Percentiles rank a stretch among this genome's conserved stretches.
Conservation (phyloP, 2,329 filamentous ascomycete genomes). For the Talaromyces rugulosus region DNA sequence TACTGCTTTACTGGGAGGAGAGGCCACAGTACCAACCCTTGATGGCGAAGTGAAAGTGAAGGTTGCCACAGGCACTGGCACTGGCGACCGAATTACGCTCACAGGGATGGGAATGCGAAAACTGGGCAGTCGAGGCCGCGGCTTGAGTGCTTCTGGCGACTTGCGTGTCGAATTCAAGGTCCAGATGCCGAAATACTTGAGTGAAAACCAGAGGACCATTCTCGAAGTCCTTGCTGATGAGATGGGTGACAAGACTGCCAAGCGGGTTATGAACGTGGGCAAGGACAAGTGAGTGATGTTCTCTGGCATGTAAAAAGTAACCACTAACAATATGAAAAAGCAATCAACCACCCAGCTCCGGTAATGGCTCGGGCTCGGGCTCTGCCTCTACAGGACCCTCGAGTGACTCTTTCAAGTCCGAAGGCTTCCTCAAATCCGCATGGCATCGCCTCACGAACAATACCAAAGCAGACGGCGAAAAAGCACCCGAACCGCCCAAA, state of each 20-base stretch:
- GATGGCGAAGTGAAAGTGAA: conserved; percentile 88
- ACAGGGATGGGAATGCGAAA: conserved; percentile 92
- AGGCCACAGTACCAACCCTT: conserved; percentile 83
- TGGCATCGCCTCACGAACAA: conserved; percentile 88
- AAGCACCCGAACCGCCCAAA: neutral
- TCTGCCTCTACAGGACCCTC: conserved; percentile 17
- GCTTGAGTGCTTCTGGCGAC: conserved; percentile 64
- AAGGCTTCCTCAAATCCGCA: conserved; percentile 86
- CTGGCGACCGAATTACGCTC: conserved; percentile 86
- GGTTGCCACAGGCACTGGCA: conserved; percentile 84
- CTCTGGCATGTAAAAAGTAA: conserved; percentile 3
- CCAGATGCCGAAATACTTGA: conserved; percentile 90
- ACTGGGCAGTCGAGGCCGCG: conserved; percentile 58
- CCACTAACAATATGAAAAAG: neutral
- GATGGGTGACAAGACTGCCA: conserved; percentile 87
- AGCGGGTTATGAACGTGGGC: conserved; percentile 81
- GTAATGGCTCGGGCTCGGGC: conserved; percentile 13
- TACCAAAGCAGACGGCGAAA: conserved; percentile 3
- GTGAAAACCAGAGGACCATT: conserved; percentile 84
- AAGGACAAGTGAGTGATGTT: conserved; percentile 49
- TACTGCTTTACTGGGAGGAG: conserved; percentile 86
- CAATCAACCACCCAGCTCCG: conserved; percentile 8
- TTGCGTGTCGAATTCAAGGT: conserved; percentile 93
- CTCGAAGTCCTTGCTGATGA: conserved; percentile 96
- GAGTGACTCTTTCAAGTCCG: conserved; percentile 63